Base-by-base conservation (phyloP, 1,284 basidiomycete species). In the Laetiporus sulphureus region DNA sequence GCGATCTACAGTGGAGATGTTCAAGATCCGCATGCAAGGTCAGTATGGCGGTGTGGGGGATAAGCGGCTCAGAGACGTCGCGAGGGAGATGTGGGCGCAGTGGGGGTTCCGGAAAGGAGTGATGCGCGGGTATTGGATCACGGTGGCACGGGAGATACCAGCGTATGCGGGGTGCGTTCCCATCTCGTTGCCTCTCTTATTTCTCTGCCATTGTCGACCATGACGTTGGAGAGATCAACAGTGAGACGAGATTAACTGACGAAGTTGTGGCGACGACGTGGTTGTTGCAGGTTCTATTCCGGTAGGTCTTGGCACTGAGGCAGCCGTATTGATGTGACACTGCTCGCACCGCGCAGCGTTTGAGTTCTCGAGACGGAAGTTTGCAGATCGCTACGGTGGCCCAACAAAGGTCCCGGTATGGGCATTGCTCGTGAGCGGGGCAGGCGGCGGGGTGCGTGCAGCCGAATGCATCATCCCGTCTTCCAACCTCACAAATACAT, bases 101-200 rank as follows among this genome's bases (percentile, higher is more conserved):
- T 91, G 83, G 71, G 94, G 95, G 0, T 80, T 97, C 50, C 67
- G 79, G 32, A 73, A 79, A 45, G 95, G 95, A 6, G 76, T 98
- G 40, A 96, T 98, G 93, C 72, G 95, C 24, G 95, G 95, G 0
- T 98, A 93, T 61, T 96, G 93, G 91, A 75, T 94, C n/a, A 98
- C 95, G 0, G 80, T 97, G 21, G 77, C 82, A 1, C 73, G 93
- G 53, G 95, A 98, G 63, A 91, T 96, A 33, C 94, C 94, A 3
- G 94, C 92, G 5, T 97, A 97, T 58, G 92, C 93, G 31, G 91
- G 88, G 77, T 90, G 65, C 36, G 71, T 64, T 32, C 34, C 36
- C 18, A 40, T 35, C 19, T 5, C 23, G 31, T 3, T n/a, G n/a
- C n/a, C n/a, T n/a, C n/a, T n/a, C n/a, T n/a, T n/a, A n/a, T n/a